Conservation (phyloP, 2,329 filamentous ascomycete species). For the Pseudogymnoascus sp. region DNA sequence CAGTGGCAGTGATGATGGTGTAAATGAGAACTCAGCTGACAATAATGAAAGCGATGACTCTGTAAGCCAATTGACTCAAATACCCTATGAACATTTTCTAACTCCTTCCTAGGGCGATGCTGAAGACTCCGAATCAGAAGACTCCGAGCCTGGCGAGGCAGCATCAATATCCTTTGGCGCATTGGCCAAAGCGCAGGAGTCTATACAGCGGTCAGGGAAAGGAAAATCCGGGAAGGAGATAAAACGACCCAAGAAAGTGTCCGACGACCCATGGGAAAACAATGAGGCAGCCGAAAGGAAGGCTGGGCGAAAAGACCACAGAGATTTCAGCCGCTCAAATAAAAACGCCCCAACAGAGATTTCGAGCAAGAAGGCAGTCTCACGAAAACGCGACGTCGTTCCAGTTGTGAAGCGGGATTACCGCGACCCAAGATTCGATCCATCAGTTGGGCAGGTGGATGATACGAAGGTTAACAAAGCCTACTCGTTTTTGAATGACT, state of each 20-base stretch:
- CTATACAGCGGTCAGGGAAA: constrained; percentile 41
- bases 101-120: constrained; percentile 8
- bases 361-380: constrained; percentile 75
- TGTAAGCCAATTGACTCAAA: not conserved
- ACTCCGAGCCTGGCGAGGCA: constrained; percentile 24
- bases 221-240: constrained; percentile 21
- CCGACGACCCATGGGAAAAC: constrained; percentile 26
- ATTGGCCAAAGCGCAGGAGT: constrained; percentile 76
- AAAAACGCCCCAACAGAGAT: constrained; percentile 87
- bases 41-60: constrained; percentile 24
- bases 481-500: constrained; percentile 83
- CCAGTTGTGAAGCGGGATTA: constrained; percentile 46
- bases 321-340: constrained; percentile 46
- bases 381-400: constrained; percentile 68
- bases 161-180: constrained; percentile 75
- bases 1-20: constrained; percentile 21
- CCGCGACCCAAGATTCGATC: constrained; percentile 86
- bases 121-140: constrained; percentile 11
- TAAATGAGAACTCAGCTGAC: constrained; percentile 25
- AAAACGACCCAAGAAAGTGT: constrained; percentile 11
- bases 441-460: constrained; percentile 47
- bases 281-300: constrained; percentile 35
- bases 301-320: constrained; percentile 29
- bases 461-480: constrained; percentile 55
- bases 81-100: not conserved